A percentile compares a stretch with the other conserved stretches of the same genome.
phyloP scores from a whole-genome alignment of 768 basidiomycete genomes.

The Auricularia heimuer region DNA sequence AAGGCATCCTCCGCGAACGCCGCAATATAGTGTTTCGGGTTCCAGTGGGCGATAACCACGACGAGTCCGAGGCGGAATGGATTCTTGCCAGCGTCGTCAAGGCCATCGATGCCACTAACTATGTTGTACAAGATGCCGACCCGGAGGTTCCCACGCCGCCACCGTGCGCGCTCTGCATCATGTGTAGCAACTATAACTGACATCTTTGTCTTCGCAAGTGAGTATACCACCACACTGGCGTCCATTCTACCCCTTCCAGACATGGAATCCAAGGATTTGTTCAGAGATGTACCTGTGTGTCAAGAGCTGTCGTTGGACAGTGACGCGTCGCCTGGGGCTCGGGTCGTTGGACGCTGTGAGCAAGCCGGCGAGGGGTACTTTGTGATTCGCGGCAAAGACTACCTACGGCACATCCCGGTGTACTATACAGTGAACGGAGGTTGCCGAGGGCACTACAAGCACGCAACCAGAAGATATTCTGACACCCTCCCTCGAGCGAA shows the following conservation, averaged over 20 bases:
- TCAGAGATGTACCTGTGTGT: conserved; percentile 53
- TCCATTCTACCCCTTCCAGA: conserved; percentile 72
- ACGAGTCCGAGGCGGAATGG: conserved; percentile 47
- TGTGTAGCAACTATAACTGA: not conserved
- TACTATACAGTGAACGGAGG: too few relatives aligned
- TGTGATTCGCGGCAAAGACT: conserved; percentile 13
- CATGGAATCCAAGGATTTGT: conserved; percentile 35
- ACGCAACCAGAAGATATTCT: too few relatives aligned
- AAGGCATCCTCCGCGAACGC: conserved; percentile 59
- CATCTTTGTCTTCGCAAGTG: not conserved
- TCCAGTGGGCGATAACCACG: conserved; percentile 25
- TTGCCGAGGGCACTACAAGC: too few relatives aligned
- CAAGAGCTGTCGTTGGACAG: too few relatives aligned
- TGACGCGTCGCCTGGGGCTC: too few relatives aligned
- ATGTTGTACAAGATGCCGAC: conserved; percentile 65
- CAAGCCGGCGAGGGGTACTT: too few relatives aligned
- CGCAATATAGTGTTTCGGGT: conserved; percentile 78
- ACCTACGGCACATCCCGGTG: too few relatives aligned
- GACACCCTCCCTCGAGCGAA: too few relatives aligned
- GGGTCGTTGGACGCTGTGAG: too few relatives aligned
- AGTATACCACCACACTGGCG: conserved; percentile 45
- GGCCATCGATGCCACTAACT: conserved; percentile 46
- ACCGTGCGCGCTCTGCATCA: conserved; percentile 9
- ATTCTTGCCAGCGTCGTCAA: conserved; percentile 46
- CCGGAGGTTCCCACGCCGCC: conserved; percentile 54